These are phyloP conservation scores for Ceriops tagal DNA, from an alignment of 345 rosid genomes.

Conservation along the genomic window DNA sequence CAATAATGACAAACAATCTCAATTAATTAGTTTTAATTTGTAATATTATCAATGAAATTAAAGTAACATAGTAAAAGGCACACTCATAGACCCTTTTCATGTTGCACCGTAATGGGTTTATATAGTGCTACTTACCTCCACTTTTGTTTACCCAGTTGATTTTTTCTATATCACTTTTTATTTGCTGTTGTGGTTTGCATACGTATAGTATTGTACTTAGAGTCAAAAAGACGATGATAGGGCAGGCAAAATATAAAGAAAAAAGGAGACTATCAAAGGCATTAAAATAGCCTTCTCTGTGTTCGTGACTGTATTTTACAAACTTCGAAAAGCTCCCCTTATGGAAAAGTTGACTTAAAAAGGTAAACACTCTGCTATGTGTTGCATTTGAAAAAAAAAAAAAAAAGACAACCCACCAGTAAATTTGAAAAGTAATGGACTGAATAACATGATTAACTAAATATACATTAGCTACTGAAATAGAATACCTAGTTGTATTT, in stretches of 20 bases:
- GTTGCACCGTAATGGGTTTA: constrained; percentile 1
- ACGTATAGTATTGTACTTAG: too few species aligned
- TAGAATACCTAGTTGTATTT: too few species aligned
- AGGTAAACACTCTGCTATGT: background rate
- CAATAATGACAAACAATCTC: constrained; percentile 20
- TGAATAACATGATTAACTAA: too few species aligned
- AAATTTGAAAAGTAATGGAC: too few species aligned
- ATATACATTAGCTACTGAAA: too few species aligned
- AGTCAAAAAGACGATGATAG: background rate
- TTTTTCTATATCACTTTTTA: background rate
- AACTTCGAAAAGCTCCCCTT: background rate
- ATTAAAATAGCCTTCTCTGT: too few species aligned
- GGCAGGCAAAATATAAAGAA: too few species aligned
- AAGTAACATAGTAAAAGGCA: constrained; percentile 10
- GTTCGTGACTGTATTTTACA: too few species aligned
- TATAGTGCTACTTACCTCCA: background rate
- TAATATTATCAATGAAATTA: constrained; percentile 13
- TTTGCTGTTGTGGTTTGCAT: too few species aligned
- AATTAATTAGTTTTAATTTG: constrained; percentile 9
- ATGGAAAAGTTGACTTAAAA: constrained; percentile 6
- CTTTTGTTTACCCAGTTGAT: background rate
- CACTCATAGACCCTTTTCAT: background rate
- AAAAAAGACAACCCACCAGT: too few species aligned
- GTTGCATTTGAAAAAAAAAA: too few species aligned
- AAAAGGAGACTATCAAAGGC: too few species aligned